Percentiles rank a stretch among this genome's conserved stretches.
These are phyloP conservation scores for Syzygium syzygioides DNA, from an alignment of 441 rosid species.

Conservation along the genomic window DNA sequence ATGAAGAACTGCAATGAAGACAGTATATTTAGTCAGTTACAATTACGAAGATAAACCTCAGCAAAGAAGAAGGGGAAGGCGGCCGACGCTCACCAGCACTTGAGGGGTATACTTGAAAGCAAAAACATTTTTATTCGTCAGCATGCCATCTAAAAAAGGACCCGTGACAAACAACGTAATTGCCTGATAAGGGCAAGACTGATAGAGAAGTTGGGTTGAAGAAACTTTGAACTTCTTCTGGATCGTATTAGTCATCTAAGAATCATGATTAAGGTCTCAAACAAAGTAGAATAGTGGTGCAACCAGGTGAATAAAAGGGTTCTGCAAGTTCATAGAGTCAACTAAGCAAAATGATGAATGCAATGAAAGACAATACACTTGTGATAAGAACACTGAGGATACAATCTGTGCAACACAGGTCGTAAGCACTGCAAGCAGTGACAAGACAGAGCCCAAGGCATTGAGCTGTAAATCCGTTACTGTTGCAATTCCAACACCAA, in stretches of 20 bases:
- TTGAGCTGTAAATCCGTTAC: conserved; percentile 98
- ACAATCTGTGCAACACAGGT: conserved; percentile 98
- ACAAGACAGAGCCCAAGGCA: conserved; percentile 80
- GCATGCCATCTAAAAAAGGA: conserved; percentile 87
- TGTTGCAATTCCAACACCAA: conserved; percentile 98
- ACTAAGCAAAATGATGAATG: background rate
- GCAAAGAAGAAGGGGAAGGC: conserved; percentile 3
- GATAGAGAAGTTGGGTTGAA: conserved; percentile 94
- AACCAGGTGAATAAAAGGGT: background rate
- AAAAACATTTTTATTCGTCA: conserved; percentile 86
- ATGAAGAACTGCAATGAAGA: conserved; percentile 86
- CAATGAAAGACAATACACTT: background rate
- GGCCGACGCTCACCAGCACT: conserved; percentile 67
- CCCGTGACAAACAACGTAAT: conserved; percentile 81
- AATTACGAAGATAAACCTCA: background rate
- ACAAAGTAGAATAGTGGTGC: background rate
- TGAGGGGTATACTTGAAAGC: conserved; percentile 94
- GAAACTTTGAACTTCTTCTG: conserved; percentile 99
- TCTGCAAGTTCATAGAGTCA: background rate
- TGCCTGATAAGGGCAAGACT: conserved; percentile 98
- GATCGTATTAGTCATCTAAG: conserved; percentile 97
- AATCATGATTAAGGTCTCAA: conserved; percentile 42
- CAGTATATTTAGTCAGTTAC: conserved; percentile 5
- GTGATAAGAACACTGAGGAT: conserved; percentile 34
- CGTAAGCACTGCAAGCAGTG: conserved; percentile 85